Evolutionary conservation across 2,329 filamentous ascomycete species (phyloP).

Genomic region (Alternaria incomplexa): DNA sequence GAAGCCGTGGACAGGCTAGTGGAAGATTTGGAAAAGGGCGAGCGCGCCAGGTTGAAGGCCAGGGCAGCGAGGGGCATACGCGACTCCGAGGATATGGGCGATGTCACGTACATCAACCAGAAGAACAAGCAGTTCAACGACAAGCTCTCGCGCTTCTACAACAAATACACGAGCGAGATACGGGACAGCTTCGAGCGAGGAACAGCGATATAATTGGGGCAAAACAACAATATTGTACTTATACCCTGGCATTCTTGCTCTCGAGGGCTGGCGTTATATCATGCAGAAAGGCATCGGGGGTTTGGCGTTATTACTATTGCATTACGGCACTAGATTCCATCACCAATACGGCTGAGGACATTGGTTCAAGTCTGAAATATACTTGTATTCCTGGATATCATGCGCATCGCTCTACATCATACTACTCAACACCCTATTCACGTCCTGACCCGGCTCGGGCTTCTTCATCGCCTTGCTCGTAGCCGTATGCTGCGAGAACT

Average conservation of each 20-base stretch:
- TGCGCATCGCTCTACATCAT: conserved; percentile 39
- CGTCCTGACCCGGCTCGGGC: conserved; percentile 38
- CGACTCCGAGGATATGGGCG: conserved; percentile 75
- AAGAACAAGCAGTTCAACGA: conserved; percentile 99
- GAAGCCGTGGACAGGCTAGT: conserved; percentile 88
- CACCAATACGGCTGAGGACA: background rate
- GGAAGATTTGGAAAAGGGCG: conserved; percentile 82
- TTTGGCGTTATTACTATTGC: background rate
- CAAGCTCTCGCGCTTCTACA: conserved; percentile 94
- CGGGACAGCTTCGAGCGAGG: conserved; percentile 96
- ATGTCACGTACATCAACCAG: conserved; percentile 99
- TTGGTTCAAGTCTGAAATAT: background rate
- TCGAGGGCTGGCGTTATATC: conserved; percentile 4
- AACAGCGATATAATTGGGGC: conserved; percentile 75
- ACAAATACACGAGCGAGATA: conserved; percentile 98
- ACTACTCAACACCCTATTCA: conserved; percentile 44
- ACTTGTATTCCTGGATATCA: conserved; percentile 12
- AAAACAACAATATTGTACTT: conserved; percentile 3
- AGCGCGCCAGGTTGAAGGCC: conserved; percentile 86
- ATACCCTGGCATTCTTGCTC: conserved; percentile 34
- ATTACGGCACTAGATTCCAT: background rate
- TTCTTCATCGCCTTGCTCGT: conserved; percentile 47
- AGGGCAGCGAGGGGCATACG: conserved; percentile 77
- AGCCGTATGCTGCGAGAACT: conserved; percentile 71
- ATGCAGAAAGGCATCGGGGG: background rate